Evolutionary conservation across 1,284 basidiomycete genomes (phyloP).

Genomic region (Tilletia setariae): DNA sequence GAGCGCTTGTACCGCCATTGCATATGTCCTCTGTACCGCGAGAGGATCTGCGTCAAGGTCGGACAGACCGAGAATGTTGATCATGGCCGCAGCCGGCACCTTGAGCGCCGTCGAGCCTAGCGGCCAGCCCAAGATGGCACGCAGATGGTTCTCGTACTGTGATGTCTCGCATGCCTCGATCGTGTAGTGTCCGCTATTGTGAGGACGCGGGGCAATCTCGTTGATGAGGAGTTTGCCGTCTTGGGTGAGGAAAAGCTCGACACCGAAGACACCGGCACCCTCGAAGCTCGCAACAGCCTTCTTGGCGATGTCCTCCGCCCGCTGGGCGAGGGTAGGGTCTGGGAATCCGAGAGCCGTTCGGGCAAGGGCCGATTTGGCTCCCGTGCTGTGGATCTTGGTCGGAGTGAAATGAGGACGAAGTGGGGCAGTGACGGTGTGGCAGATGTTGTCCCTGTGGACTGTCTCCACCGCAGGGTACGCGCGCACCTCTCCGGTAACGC

Average conservation of each 20-base stretch:
- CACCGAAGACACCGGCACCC: constrained; percentile 93
- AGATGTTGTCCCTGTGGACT: constrained; percentile 88
- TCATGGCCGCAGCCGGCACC: constrained; percentile 84
- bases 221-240: constrained; percentile 86
- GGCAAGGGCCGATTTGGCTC: constrained; percentile 21
- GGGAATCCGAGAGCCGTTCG: constrained; percentile 46
- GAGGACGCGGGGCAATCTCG: constrained; percentile 97
- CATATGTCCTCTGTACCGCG: constrained; percentile 48
- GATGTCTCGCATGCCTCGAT: constrained; percentile 95
- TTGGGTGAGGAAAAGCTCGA: constrained; percentile 92
- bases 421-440: constrained; percentile 87
- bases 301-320: constrained; percentile 74
- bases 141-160: constrained; percentile 96
- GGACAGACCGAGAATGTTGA: constrained; percentile 72
- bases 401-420: constrained; percentile 36
- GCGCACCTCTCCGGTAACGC: constrained; percentile 65
- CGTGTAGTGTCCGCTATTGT: constrained; percentile 99
- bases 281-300: constrained; percentile 72
- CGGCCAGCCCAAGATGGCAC: constrained; percentile 87
- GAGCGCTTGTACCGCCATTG: constrained; percentile 45
- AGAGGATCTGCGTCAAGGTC: constrained; percentile 45
- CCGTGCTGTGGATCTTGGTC: constrained; percentile 17
- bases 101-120: constrained; percentile 84
- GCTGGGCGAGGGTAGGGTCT: constrained; percentile 61
- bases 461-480: constrained; percentile 95